These are phyloP conservation scores for Lentinula raphanica DNA, from an alignment of 768 basidiomycete genomes.

Conservation along the genomic window DNA sequence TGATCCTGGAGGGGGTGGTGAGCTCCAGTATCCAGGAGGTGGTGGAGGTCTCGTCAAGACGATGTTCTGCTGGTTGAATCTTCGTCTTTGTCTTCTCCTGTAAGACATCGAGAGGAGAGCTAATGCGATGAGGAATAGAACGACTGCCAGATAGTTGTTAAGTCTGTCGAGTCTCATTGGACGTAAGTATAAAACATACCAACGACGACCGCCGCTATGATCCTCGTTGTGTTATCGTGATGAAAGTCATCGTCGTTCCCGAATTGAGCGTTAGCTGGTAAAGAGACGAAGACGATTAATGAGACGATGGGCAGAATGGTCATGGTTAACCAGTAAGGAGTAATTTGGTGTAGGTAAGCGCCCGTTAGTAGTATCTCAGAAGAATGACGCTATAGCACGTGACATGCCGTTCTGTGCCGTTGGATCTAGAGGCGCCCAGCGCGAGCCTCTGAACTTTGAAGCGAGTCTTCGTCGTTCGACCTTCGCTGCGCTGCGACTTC, in stretches of 20 bases:
- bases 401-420: too few relatives aligned
- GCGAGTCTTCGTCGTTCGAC: too few relatives aligned
- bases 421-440: too few relatives aligned
- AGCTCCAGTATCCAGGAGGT: slow-evolving; percentile 1
- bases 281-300: background rate
- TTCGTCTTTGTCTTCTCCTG: background rate
- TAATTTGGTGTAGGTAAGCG: background rate
- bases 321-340: background rate
- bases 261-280: background rate
- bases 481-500: too few relatives aligned
- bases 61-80: background rate
- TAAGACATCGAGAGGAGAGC: background rate
- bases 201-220: background rate
- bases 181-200: background rate
- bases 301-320: background rate
- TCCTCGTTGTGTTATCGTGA: background rate
- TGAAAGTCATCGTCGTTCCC: background rate
- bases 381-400: background rate
- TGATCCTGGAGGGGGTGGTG: background rate
- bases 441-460: too few relatives aligned
- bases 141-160: background rate
- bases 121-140: background rate
- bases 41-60: background rate
- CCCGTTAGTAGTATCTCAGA: too few relatives aligned
- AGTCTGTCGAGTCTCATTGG: background rate